Evolutionary conservation across 257 asterid genomes (phyloP), one percentile per base, ranked within the genome.

Genomic region (Solanum arcanum): DNA sequence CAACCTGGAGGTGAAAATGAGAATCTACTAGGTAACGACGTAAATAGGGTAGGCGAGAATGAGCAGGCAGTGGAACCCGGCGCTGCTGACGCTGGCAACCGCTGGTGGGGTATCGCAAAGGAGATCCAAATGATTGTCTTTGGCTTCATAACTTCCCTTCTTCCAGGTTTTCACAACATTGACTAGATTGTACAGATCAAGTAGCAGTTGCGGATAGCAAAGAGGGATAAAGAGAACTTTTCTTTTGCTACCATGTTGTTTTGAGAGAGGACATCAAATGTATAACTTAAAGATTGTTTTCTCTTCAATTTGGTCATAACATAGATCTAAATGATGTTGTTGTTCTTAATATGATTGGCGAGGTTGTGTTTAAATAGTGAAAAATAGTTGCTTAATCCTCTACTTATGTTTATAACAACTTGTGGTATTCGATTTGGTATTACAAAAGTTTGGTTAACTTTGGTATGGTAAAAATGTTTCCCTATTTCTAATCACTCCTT

Each of bases 141-240:
- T 84, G 99, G 99, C 90, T 96, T 96, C 96, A 95, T 96, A 49
- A 94, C 98, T 70, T 96, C 98, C 70, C 98, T 96, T 86, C 96
- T 96, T 86, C 99, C 99, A 0, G 99, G 98, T 89, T 96, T 95
- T 88, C 98, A 95, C 91, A 92, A 96, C 89, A 90, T 96, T 86
- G 99, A 96, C 87, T 96, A 90, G 90, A 70, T 47, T 88, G 80
- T 89, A 76, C 84, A 78, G 84, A 46, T 46, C 66, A 46, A 78
- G 15, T 78, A 46, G 66, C 84, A 42, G 83, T 8, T 16, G 77
- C 77, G 27, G 66, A 46, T 78, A 78, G 66, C 42, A 78, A 44
- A 42, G 66, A 13, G 39, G 84, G 66, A 46, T 46, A 3, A 78
- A 14, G 41, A 78, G 39, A 78, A 27, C 27, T 44, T 27, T 5